Conservation (phyloP, 1,139 yeast species). For the Suhomyces maxii region DNA sequence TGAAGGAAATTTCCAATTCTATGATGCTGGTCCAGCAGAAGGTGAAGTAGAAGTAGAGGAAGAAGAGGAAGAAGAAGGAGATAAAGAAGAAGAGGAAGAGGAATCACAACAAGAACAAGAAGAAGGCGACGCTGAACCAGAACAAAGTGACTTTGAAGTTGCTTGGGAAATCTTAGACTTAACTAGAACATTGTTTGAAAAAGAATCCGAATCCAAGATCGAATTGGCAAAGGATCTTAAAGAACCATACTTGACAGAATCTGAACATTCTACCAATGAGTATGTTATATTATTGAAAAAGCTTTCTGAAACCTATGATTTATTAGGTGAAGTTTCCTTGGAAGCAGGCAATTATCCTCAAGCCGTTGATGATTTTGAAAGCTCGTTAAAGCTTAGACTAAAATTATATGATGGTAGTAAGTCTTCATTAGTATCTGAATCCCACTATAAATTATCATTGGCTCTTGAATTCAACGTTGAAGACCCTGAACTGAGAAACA, state of each 20-base stretch:
- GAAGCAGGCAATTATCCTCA: constrained; percentile 83
- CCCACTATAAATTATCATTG: constrained; percentile 77
- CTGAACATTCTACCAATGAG: constrained; percentile 34
- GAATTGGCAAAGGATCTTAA: constrained; percentile 12
- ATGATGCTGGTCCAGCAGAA: constrained; percentile 50
- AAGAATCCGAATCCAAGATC: constrained; percentile 26
- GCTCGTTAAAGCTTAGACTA: constrained; percentile 56
- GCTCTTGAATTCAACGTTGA: constrained; percentile 73
- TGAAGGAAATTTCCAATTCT: constrained; percentile 52
- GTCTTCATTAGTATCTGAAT: constrained; percentile 69
- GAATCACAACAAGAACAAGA: constrained; percentile 12
- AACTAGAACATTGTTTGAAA: constrained; percentile 64
- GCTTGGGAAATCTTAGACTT: constrained; percentile 88
- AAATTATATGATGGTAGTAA: constrained; percentile 50
- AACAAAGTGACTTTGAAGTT: constrained; percentile 73
- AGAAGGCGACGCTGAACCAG: constrained; percentile 34
- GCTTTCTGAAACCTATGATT: constrained; percentile 73
- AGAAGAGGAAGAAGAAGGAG: constrained; percentile 24
- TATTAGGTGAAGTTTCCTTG: constrained; percentile 84
- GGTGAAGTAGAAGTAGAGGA: constrained; percentile 36
- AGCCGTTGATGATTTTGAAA: constrained; percentile 65
- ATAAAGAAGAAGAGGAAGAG: constrained; percentile 29
- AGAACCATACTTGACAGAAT: constrained; percentile 37
- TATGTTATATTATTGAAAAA: constrained; percentile 45
- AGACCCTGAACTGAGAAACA: constrained; percentile 45